Evolutionary conservation across 1,139 yeast species (phyloP), one percentile per base, ranked within the genome.

Genomic region (Pichia sp.): DNA sequence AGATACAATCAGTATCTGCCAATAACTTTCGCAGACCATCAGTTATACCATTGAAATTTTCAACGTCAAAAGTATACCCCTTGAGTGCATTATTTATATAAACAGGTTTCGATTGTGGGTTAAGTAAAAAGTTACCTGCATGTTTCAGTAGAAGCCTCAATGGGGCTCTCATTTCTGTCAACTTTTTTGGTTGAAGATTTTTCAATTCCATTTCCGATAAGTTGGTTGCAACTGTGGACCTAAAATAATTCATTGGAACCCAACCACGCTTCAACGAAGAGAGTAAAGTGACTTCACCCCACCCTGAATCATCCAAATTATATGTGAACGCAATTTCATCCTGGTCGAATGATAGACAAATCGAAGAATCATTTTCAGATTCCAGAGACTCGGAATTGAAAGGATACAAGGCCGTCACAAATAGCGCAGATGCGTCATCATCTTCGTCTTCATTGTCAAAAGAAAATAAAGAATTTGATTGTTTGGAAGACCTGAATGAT

Each of bases 191-290:
- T 9, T 38, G 28, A 37, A 45, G 35, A 46, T 43, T 52, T 43
- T 56, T 58, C 26, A 69, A 69, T 6, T 71, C 66, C 26, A 27
- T 42, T 9, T 45, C 45, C 2, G 37, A 23, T 16, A 42, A 23
- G 5, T 46, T 52, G 23, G 71, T 65, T 3, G 48, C 38, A 8
- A 81, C 71, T 16, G 85, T 86, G 38, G 83, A 73, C 16, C 72
- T 62, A 56, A 90, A 92, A 64, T 87, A 92, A 62, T 90, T 90
- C 72, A 90, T 83, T 2, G 98, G 98, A 23, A 92, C 87, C 98
- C 98, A 92, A 29, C 98, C 98, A 49, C 96, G 72, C 54, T 77
- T 75, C 45, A 85, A 75, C 5, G 85, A 73, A 44, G 79, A 79
- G 26, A 77, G 62, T 23, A 82, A 63, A 0, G 97, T 88, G 3